Base-by-base conservation (phyloP, 2,329 filamentous ascomycete species). In the Aspergillus arachidicola region DNA sequence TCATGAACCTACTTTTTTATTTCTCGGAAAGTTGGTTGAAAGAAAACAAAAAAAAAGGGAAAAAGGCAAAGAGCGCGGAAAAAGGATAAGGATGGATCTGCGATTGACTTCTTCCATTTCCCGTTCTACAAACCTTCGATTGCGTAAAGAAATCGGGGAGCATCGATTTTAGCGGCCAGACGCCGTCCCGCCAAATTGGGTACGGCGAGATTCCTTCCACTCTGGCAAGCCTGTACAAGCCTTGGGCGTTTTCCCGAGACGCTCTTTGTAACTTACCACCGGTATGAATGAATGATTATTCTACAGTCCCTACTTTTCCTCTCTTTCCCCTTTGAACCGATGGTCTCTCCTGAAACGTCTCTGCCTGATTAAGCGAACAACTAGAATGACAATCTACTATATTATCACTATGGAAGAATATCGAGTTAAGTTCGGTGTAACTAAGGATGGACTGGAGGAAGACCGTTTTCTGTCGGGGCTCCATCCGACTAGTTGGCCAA, bases 31-130 rank as follows among this genome's bases (percentile, higher is more conserved):
- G 46, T 51, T 32, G 12, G 28, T 36, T 55, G 55, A 21, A 34
- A 43, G 46, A 50, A 50, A 34, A 50, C 4, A 41, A 11, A n/a
- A n/a, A 56, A 56, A 55, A 51, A 41, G 36, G 34, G 28, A 48
- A 48, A 56, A 48, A 32, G 46, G 58, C 28, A 26, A 53, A 32
- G 9, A 38, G 9, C n/a, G 32, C 32, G 32, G 32, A 55, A 55
- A 55, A 55, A 55, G 51, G n/a, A 21, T 26, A 55, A 32, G 28
- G 59, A 60, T 57, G 61, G 61, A 61, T 59, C 62, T 62, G 59
- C 38, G 62, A 71, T 71, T 67, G 69, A 69, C 66, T 71, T 71
- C 69, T 71, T 71, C 69, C 64, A 69, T 69, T 60, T 62, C 56
- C 61, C 59, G 64, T 70, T 70, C 68, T 64, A 71, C 61, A 62